Conservation (phyloP, 768 basidiomycete species). For the Boletus speciosus region DNA sequence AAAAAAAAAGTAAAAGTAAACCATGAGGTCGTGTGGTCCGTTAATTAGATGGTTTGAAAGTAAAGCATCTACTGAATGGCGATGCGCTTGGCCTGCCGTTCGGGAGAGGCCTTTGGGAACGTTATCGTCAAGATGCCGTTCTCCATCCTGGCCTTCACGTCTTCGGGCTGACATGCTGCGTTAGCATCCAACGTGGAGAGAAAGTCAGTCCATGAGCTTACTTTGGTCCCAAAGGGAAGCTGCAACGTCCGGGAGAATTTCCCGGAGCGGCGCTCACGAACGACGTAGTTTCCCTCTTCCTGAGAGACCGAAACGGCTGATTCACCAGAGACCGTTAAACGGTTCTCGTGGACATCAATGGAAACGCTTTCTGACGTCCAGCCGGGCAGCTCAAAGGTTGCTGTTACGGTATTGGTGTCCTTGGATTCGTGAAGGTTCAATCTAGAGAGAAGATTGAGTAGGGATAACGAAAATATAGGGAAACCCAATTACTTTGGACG, state of each 20-base stretch:
- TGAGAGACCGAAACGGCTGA: slow-evolving; percentile 28
- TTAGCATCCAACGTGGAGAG: background rate
- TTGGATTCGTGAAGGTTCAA: slow-evolving; percentile 47
- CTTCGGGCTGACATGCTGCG: slow-evolving; percentile 31
- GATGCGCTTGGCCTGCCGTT: slow-evolving; percentile 42
- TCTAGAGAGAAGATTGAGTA: slow-evolving; percentile 14
- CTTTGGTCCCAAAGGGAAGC: slow-evolving; percentile 46
- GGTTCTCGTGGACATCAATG: slow-evolving; percentile 46
- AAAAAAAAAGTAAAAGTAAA: too few relatives aligned
- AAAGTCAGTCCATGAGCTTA: slow-evolving; percentile 9
- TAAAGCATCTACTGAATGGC: slow-evolving; percentile 5
- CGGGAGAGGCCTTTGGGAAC: slow-evolving; percentile 43
- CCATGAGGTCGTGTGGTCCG: too few relatives aligned
- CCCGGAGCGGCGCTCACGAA: slow-evolving; percentile 45
- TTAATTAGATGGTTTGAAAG: too few relatives aligned
- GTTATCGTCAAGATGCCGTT: slow-evolving; percentile 45
- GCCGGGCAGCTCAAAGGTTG: slow-evolving; percentile 55
- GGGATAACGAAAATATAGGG: background rate
- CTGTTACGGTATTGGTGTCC: slow-evolving; percentile 42
- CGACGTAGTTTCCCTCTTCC: slow-evolving; percentile 37
- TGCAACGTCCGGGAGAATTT: slow-evolving; percentile 44
- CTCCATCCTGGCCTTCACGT: slow-evolving; percentile 47
- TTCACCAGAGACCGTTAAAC: slow-evolving; percentile 48
- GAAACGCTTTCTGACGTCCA: slow-evolving; percentile 46
- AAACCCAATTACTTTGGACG: slow-evolving; percentile 19